Conservation (phyloP, 2,329 filamentous ascomycete species). For the Cadophora malorum region DNA sequence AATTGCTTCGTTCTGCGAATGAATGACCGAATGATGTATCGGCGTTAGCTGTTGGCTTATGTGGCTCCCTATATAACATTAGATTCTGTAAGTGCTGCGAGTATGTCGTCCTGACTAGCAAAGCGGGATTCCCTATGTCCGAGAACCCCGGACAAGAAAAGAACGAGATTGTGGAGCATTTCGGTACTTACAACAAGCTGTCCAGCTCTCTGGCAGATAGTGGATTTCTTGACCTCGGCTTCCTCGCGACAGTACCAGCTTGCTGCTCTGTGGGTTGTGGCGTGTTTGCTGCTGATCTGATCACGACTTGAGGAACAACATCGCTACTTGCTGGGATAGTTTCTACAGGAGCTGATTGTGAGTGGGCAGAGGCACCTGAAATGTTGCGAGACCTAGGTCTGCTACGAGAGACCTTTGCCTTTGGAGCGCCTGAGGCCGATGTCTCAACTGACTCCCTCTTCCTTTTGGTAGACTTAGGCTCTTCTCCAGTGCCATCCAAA, state of each 20-base stretch:
- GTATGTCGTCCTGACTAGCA: not conserved
- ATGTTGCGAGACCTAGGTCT: not conserved
- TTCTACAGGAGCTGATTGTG: not conserved
- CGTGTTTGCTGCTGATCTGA: not conserved
- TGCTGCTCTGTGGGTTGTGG: not conserved
- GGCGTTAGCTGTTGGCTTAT: not conserved
- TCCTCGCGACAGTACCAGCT: not conserved
- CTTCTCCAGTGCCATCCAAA: slow-evolving; percentile 17
- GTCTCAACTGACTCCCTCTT: not conserved
- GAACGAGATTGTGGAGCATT: not conserved
- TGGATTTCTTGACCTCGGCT: slow-evolving; percentile 9
- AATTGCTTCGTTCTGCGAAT: not conserved
- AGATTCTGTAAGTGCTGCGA: not conserved
- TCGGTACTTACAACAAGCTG: not conserved
- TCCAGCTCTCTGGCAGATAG: slow-evolving; percentile 7
- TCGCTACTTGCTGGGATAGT: not conserved
- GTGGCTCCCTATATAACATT: not conserved
- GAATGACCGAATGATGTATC: slow-evolving; percentile 11
- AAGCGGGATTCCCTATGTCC: not conserved
- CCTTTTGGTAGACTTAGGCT: slow-evolving; percentile 6
- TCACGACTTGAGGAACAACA: not conserved
- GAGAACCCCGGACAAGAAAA: not conserved
- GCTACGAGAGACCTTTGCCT: not conserved
- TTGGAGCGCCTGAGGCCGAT: not conserved
- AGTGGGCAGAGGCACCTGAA: not conserved